phyloP scores from a whole-genome alignment of 257 asterid genomes.

The Haberlea rhodopensis region DNA sequence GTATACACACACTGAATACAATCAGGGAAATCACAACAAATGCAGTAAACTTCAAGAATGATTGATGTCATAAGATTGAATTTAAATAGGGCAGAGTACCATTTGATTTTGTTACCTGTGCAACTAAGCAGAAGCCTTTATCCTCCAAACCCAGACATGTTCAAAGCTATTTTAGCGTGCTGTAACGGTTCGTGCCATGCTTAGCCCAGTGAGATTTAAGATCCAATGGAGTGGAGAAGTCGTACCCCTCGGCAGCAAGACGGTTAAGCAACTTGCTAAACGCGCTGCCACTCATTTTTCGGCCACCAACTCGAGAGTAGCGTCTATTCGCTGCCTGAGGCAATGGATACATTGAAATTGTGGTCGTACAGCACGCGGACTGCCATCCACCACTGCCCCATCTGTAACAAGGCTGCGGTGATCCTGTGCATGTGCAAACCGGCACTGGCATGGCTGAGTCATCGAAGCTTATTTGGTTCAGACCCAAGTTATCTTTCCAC shows the following conservation, averaged over 20 bases:
- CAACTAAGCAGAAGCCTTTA: slow-evolving; percentile 25
- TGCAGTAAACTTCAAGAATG: slow-evolving; percentile 21
- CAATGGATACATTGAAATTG: slow-evolving; percentile 80
- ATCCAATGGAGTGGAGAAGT: slow-evolving; percentile 73
- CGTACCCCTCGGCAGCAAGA: slow-evolving; percentile 69
- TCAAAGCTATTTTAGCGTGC: slow-evolving; percentile 57
- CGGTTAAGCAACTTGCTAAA: slow-evolving; percentile 76
- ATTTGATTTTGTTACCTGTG: slow-evolving; percentile 25
- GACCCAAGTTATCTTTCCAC: slow-evolving; percentile 73
- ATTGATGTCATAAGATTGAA: slow-evolving; percentile 16
- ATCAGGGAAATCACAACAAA: slow-evolving; percentile 31
- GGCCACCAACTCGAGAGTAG: slow-evolving; percentile 80
- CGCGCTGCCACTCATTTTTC: slow-evolving; percentile 90
- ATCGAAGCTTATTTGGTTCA: slow-evolving; percentile 74
- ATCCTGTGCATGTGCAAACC: slow-evolving; percentile 84
- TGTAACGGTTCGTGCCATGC: slow-evolving; percentile 86
- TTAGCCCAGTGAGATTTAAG: slow-evolving; percentile 89
- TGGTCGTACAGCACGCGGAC: slow-evolving; percentile 85
- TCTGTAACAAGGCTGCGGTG: slow-evolving; percentile 90
- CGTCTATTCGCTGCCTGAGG: slow-evolving; percentile 82
- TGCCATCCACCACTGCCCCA: slow-evolving; percentile 99
- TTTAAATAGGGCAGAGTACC: slow-evolving; percentile 11
- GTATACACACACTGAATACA: slow-evolving; percentile 32
- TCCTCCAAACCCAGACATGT: slow-evolving; percentile 13
- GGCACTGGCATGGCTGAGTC: slow-evolving; percentile 92